These are phyloP conservation scores for Diaporthe batatas DNA, from an alignment of 2,329 filamentous ascomycete genomes.

Conservation along the genomic window DNA sequence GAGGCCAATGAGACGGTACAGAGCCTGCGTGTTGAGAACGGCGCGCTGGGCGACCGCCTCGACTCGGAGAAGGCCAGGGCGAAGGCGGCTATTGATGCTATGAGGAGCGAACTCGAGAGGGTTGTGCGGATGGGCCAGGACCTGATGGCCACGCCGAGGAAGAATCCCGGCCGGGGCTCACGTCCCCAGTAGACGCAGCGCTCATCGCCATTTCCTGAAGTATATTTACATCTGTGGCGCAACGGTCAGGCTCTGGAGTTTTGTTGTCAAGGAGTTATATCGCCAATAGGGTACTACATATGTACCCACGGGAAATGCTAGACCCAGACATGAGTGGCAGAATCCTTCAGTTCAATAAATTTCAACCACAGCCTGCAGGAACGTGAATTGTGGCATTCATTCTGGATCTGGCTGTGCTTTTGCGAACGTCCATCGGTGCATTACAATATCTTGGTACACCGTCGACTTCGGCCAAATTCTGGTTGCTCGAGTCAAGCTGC, in stretches of 20 bases:
- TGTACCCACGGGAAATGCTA: not conserved
- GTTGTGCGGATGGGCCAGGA: constrained; percentile 62
- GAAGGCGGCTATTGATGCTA: constrained; percentile 60
- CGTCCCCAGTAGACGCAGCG: not conserved
- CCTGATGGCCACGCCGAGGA: constrained; percentile 53
- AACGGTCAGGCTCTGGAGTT: not conserved
- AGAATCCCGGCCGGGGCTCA: constrained; percentile 1
- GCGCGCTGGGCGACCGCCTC: constrained; percentile 52
- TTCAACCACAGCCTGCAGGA: too few species aligned
- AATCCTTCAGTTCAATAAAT: not conserved
- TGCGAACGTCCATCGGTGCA: not conserved
- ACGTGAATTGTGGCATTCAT: too few species aligned
- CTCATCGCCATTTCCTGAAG: not conserved
- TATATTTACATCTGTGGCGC: not conserved
- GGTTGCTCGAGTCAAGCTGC: not conserved
- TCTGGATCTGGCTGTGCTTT: not conserved
- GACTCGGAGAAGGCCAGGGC: constrained; percentile 57
- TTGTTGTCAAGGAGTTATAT: not conserved
- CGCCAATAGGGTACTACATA: too few species aligned
- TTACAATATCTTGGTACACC: too few species aligned
- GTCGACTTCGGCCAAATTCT: not conserved
- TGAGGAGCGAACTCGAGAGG: constrained; percentile 65
- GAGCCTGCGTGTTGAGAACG: constrained; percentile 61
- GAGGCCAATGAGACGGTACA: constrained; percentile 62
- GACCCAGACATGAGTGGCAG: not conserved